A percentile compares a stretch with the other conserved stretches of the same genome.
phyloP scores from a whole-genome alignment of 345 rosid genomes.

The Sisymbrium irio region DNA sequence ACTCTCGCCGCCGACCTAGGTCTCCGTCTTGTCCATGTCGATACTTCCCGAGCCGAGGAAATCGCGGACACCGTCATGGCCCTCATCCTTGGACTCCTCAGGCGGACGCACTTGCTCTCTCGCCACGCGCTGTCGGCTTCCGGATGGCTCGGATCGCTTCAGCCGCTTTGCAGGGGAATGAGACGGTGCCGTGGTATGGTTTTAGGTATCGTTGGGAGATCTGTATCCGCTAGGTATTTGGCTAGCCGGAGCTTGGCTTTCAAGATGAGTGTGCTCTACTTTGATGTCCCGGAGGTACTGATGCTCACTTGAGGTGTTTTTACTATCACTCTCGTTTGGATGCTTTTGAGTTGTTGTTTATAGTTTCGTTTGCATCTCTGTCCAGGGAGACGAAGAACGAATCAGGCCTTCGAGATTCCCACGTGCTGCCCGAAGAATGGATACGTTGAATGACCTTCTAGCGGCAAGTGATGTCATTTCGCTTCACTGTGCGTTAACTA shows the following conservation, averaged over 20 bases:
- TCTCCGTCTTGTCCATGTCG: slow-evolving; percentile 87
- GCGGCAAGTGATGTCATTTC: slow-evolving; percentile 97
- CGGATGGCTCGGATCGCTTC: slow-evolving; percentile 94
- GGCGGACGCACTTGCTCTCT: slow-evolving; percentile 86
- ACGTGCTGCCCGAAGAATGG: slow-evolving; percentile 94
- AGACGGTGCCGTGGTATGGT: slow-evolving; percentile 95
- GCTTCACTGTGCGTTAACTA: slow-evolving; percentile 83
- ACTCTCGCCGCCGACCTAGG: slow-evolving; percentile 91
- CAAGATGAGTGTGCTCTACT: slow-evolving; percentile 95
- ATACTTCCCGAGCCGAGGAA: slow-evolving; percentile 92
- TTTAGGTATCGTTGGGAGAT: slow-evolving; percentile 90
- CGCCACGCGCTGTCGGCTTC: slow-evolving; percentile 86
- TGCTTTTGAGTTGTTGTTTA: not conserved
- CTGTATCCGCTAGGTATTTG: slow-evolving; percentile 74
- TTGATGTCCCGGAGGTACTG: slow-evolving; percentile 72
- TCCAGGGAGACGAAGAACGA: slow-evolving; percentile 64
- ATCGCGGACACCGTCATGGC: slow-evolving; percentile 99
- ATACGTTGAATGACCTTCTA: slow-evolving; percentile 88
- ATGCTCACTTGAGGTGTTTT: too few species aligned
- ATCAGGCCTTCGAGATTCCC: slow-evolving; percentile 69
- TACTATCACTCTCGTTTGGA: too few species aligned
- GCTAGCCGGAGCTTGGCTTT: slow-evolving; percentile 92
- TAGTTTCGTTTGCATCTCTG: slow-evolving; percentile 21
- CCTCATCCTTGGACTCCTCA: slow-evolving; percentile 84
- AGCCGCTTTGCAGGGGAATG: slow-evolving; percentile 95